Conservation (phyloP, 1,139 yeast genomes). For the Saccharomycopsis phalli region DNA sequence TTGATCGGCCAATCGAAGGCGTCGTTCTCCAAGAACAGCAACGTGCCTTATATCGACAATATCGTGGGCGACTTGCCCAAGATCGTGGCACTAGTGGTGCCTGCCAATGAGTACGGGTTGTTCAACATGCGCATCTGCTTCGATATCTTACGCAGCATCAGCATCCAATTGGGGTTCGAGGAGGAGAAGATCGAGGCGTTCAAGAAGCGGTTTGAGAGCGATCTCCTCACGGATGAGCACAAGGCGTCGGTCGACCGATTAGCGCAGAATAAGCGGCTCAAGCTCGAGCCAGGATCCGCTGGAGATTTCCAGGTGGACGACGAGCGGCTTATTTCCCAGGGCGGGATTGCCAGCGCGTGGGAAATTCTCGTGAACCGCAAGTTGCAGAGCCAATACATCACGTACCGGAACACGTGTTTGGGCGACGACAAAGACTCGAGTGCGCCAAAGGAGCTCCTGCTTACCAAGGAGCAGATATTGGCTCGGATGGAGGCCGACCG, state of each 20-base stretch:
- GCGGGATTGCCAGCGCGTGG: conserved; percentile 39
- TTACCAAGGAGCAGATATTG: conserved; percentile 49
- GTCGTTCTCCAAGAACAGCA: conserved; percentile 18
- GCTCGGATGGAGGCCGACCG: conserved; percentile 80
- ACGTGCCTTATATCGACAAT: conserved; percentile 40
- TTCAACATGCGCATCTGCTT: conserved; percentile 37
- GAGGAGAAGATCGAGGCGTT: conserved; percentile 26
- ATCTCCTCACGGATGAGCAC: conserved; percentile 11
- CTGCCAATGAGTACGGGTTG: conserved; percentile 33
- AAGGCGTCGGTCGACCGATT: background rate
- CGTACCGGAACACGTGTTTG: conserved; percentile 11
- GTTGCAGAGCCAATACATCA: conserved; percentile 41
- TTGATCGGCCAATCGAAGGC: conserved; percentile 32
- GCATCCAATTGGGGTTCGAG: conserved; percentile 4
- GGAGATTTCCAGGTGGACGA: background rate
- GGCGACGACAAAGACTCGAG: conserved; percentile 23
- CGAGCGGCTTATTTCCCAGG: background rate
- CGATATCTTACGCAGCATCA: conserved; percentile 3
- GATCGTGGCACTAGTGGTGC: conserved; percentile 46
- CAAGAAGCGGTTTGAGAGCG: conserved; percentile 25
- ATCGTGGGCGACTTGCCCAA: conserved; percentile 35
- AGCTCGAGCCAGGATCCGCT: background rate
- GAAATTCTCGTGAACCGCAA: conserved; percentile 38
- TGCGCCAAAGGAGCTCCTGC: conserved; percentile 23
- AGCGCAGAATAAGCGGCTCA: background rate